Percentiles rank a stretch among this genome's conserved stretches.
Conservation (phyloP, 768 basidiomycete species). For the Mycena kentingensis region DNA sequence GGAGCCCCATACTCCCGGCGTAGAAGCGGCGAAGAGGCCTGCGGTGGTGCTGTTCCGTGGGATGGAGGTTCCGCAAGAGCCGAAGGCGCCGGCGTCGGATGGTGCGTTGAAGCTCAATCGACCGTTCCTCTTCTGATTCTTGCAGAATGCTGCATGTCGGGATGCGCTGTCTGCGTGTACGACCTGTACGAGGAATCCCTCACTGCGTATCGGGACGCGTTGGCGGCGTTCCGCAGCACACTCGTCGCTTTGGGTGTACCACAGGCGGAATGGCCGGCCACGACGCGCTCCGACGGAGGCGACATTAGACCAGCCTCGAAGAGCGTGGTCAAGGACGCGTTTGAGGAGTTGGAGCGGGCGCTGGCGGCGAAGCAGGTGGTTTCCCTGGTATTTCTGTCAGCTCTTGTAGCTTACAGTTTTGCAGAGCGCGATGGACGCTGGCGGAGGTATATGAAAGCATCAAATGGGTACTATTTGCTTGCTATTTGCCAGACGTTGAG, state of each 20-base stretch:
- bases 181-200: constrained; percentile 82
- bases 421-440: constrained; percentile 14
- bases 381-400: constrained; percentile 5
- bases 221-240: constrained; percentile 50
- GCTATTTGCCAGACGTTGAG: constrained; percentile 38
- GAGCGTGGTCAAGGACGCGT: constrained; percentile 57
- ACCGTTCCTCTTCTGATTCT: background rate
- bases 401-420: background rate
- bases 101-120: constrained; percentile 43
- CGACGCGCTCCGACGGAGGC: constrained; percentile 27
- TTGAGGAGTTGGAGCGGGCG: constrained; percentile 68
- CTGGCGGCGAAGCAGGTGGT: constrained; percentile 48
- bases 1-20: constrained; percentile 12
- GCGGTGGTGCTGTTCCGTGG: constrained; percentile 44
- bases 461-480: constrained; percentile 46
- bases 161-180: constrained; percentile 90
- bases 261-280: constrained; percentile 64
- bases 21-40: constrained; percentile 4
- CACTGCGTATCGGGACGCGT: constrained; percentile 57
- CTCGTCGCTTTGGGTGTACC: constrained; percentile 54
- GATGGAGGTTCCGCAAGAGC: constrained; percentile 60
- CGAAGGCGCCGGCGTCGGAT: constrained; percentile 64
- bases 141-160: constrained; percentile 93
- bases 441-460: constrained; percentile 39
- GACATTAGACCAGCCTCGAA: constrained; percentile 14